phyloP scores from a whole-genome alignment of 192 early-diverging fungal genomes.

The Obelidium mucronatum region DNA sequence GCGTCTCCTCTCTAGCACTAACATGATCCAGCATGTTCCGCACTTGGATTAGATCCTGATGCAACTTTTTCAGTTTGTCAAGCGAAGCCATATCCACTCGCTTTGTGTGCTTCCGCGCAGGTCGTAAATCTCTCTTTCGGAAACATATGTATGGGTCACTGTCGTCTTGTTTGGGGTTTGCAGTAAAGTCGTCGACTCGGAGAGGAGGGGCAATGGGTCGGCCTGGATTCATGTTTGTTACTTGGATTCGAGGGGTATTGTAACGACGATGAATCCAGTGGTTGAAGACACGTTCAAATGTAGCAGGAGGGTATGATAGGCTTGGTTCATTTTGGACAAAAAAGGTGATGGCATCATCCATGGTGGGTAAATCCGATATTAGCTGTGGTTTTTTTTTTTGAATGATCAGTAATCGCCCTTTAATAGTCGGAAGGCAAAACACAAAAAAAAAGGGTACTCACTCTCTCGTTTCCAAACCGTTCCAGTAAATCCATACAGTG shows the following conservation, averaged over 20 bases:
- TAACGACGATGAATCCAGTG: constrained; percentile 33
- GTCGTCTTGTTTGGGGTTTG: constrained; percentile 56
- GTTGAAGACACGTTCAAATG: constrained; percentile 7
- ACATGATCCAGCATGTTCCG: constrained; percentile 84
- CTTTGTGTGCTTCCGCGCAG: constrained; percentile 74
- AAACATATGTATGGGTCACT: constrained; percentile 96
- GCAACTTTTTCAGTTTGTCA: constrained; percentile 84
- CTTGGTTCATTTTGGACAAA: constrained; percentile 25
- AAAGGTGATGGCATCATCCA: constrained; percentile 39
- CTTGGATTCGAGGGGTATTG: constrained; percentile 6
- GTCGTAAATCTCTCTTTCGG: constrained; percentile 90
- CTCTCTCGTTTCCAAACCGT: constrained; percentile 69
- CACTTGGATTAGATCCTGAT: constrained; percentile 78
- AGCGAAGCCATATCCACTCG: constrained; percentile 85
- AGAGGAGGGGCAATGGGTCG: constrained; percentile 30
- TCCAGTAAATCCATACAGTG: constrained; percentile 80
- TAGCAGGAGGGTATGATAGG: background rate
- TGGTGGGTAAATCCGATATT: constrained; percentile 8
- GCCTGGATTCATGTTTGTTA: constrained; percentile 21
- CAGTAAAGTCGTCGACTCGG: constrained; percentile 24
- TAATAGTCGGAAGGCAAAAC: background rate
- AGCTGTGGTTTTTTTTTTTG: background rate
- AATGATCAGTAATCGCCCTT: background rate
- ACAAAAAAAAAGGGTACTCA: constrained; percentile 31
- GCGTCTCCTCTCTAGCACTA: constrained; percentile 74